These are phyloP conservation scores for Benincasa hispida DNA, from an alignment of 306 rosid species.

Conservation along the genomic window DNA sequence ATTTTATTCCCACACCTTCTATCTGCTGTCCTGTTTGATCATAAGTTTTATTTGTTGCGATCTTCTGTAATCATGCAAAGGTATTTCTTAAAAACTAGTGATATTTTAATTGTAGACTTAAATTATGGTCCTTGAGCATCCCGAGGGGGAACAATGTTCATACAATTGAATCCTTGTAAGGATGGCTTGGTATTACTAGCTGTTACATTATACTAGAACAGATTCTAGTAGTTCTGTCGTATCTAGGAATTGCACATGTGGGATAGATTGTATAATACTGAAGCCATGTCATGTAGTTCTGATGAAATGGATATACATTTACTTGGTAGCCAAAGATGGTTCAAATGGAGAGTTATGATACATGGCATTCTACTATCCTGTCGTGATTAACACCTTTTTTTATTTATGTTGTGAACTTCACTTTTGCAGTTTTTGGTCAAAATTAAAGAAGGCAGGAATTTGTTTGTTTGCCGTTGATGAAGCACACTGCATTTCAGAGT, in stretches of 20 bases:
- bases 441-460: constrained; percentile 61
- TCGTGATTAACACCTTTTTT: not conserved
- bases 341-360: not conserved
- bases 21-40: not conserved
- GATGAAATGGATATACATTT: not conserved
- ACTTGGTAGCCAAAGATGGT: not conserved
- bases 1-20: not conserved
- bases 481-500: constrained; percentile 91
- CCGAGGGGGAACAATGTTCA: not conserved
- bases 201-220: not conserved
- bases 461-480: constrained; percentile 86
- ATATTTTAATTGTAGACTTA: not conserved
- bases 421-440: constrained; percentile 78
- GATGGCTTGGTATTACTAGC: not conserved
- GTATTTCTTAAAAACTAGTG: not conserved
- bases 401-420: not conserved
- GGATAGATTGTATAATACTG: not conserved
- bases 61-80: not conserved
- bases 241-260: not conserved
- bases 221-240: not conserved
- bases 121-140: not conserved
- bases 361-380: not conserved
- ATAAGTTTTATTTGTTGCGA: not conserved
- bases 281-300: not conserved
- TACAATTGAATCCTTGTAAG: not conserved